Evolutionary conservation across 805 yeast genomes (phyloP).

Genomic region (Metschnikowia shivogae): DNA sequence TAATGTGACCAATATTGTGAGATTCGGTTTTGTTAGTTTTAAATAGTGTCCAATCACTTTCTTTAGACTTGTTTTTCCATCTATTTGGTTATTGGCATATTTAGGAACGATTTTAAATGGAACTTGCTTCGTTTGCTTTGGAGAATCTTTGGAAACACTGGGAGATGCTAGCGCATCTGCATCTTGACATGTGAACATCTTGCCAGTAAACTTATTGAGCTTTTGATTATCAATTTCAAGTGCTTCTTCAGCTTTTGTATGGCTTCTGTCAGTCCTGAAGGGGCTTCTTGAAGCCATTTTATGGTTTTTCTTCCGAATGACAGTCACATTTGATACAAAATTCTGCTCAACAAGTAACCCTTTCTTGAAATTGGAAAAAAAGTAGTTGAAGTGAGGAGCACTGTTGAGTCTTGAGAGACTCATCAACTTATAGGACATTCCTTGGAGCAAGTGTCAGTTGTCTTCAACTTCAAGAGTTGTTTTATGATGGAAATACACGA

Average conservation of each 20-base stretch:
- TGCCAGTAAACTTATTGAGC: conserved; percentile 35
- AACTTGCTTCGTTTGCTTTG: conserved; percentile 21
- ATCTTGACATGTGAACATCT: conserved; percentile 44
- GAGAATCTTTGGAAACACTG: neutral
- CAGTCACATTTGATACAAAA: conserved; percentile 31
- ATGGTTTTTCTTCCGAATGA: conserved; percentile 10
- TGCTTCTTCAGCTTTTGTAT: conserved; percentile 9
- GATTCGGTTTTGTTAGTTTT: conserved; percentile 84
- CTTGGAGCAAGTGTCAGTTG: neutral
- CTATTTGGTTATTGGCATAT: neutral
- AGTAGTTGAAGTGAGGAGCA: conserved; percentile 29
- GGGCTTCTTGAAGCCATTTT: neutral
- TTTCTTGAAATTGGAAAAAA: conserved; percentile 33
- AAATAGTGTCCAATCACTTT: conserved; percentile 51
- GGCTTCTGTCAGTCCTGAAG: neutral
- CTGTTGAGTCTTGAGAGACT: conserved; percentile 21
- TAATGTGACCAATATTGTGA: conserved; percentile 81
- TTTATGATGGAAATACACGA: conserved; percentile 13
- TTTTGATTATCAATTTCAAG: conserved; percentile 17
- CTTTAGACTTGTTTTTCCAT: conserved; percentile 16
- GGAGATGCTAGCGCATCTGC: conserved; percentile 19
- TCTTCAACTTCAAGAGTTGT: neutral
- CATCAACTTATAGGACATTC: conserved; percentile 19
- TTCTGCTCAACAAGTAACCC: conserved; percentile 28
- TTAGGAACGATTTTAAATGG: conserved; percentile 59